Percentiles rank a stretch among this genome's conserved stretches.
These are phyloP conservation scores for Cystobasidium sp. DNA, from an alignment of 1,284 basidiomycete genomes.

Conservation along the genomic window DNA sequence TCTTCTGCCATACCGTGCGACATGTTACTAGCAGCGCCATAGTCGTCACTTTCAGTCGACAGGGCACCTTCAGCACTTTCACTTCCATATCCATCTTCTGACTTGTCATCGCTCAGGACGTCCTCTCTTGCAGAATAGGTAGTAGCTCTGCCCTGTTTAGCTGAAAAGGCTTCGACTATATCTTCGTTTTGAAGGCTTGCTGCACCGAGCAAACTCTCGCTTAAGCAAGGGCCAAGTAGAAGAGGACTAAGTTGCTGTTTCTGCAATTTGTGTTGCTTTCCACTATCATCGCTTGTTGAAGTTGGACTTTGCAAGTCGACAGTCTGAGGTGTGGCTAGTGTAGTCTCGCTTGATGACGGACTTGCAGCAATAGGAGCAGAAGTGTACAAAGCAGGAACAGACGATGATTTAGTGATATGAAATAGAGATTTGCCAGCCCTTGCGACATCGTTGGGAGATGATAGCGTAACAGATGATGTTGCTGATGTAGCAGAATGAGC, in stretches of 20 bases:
- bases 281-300: not conserved
- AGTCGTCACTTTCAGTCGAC: conserved; percentile 14
- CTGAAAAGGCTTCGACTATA: not conserved
- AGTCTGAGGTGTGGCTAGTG: not conserved
- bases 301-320: conserved; percentile 2
- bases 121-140: not conserved
- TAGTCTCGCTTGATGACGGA: not conserved
- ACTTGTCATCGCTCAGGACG: conserved; percentile 6
- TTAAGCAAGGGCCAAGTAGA: not conserved
- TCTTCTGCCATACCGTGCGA: not conserved
- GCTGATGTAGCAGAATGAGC: not conserved
- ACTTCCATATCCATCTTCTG: conserved; percentile 38
- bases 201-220: not conserved
- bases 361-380: not conserved
- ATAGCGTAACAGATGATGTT: not conserved
- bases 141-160: not conserved
- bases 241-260: not conserved
- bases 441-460: not conserved
- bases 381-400: not conserved
- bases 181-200: not conserved
- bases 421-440: not conserved
- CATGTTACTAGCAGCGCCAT: conserved; percentile 1
- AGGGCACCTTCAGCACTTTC: not conserved
- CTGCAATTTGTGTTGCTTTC: not conserved
- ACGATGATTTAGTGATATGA: not conserved